Conservation (phyloP, 371 early-diverging fungal genomes). For the Choanephora cucurbitarum region DNA sequence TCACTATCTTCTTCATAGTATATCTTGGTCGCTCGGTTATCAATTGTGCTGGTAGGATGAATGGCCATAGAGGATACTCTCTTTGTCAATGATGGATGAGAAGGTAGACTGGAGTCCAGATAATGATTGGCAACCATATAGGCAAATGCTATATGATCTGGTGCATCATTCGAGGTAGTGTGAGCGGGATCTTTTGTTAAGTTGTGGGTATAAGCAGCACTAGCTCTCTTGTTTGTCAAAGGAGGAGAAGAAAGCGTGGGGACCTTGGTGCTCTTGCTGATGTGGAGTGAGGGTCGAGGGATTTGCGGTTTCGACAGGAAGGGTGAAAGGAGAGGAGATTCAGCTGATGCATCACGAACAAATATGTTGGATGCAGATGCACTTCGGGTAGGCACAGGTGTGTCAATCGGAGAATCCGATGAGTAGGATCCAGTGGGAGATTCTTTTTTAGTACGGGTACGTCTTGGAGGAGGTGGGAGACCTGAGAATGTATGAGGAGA, state of each 20-base stretch:
- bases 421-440: background rate
- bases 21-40: conserved; percentile 4
- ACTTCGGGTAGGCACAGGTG: background rate
- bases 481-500: background rate
- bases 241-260: background rate
- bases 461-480: conserved; percentile 16
- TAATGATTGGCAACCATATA: conserved; percentile 17
- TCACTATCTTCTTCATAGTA: conserved; percentile 23
- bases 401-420: background rate
- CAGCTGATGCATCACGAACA: background rate
- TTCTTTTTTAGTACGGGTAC: conserved; percentile 8
- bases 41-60: background rate
- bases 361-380: conserved; percentile 9
- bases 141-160: conserved; percentile 10
- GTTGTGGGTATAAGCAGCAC: conserved; percentile 1
- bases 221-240: conserved; percentile 5
- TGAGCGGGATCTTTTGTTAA: background rate
- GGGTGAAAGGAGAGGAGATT: background rate
- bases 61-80: conserved; percentile 8
- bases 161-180: background rate
- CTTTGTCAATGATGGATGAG: conserved; percentile 9
- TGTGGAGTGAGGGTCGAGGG: background rate
- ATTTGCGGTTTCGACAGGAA: background rate
- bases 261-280: conserved; percentile 1
- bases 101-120: background rate